phyloP scores from a whole-genome alignment of 345 rosid species.

The Rhodamnia rubescens region DNA sequence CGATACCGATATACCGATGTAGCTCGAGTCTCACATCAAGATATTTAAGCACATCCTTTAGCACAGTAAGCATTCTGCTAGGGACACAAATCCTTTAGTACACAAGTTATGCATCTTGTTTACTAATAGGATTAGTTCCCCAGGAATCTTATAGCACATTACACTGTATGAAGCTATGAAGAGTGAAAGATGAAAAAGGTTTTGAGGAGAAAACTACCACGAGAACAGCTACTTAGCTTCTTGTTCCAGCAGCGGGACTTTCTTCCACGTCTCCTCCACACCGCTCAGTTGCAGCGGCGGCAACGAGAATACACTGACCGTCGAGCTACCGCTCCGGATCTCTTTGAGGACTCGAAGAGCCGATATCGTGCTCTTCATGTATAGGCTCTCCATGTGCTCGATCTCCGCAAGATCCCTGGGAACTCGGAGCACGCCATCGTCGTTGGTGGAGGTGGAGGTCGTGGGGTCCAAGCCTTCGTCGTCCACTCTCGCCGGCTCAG shows the following conservation, averaged over 20 bases:
- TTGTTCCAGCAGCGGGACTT: slow-evolving; percentile 65
- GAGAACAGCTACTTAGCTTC: slow-evolving; percentile 42
- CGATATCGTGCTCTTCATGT: slow-evolving; percentile 80
- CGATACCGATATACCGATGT: neutral
- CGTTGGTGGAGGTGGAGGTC: slow-evolving; percentile 18
- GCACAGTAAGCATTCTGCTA: neutral
- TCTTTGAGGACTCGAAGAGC: slow-evolving; percentile 68
- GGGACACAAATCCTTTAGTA: neutral
- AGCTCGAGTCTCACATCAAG: neutral
- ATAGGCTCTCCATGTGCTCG: slow-evolving; percentile 49
- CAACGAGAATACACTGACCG: slow-evolving; percentile 72
- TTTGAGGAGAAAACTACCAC: neutral
- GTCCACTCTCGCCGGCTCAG: neutral
- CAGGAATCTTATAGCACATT: neutral
- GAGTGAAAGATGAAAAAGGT: neutral
- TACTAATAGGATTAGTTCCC: neutral
- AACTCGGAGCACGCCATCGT: slow-evolving; percentile 11
- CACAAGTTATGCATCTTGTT: neutral
- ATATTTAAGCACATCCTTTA: neutral
- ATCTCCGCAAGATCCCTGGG: slow-evolving; percentile 58
- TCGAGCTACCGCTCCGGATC: slow-evolving; percentile 78
- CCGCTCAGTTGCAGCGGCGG: slow-evolving; percentile 72
- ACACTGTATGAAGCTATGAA: neutral
- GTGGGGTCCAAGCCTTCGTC: slow-evolving; percentile 23
- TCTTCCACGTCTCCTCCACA: slow-evolving; percentile 68